These are phyloP conservation scores for Carex scoparia DNA, from an alignment of 176 grass and related monocot genomes.

Conservation along the genomic window DNA sequence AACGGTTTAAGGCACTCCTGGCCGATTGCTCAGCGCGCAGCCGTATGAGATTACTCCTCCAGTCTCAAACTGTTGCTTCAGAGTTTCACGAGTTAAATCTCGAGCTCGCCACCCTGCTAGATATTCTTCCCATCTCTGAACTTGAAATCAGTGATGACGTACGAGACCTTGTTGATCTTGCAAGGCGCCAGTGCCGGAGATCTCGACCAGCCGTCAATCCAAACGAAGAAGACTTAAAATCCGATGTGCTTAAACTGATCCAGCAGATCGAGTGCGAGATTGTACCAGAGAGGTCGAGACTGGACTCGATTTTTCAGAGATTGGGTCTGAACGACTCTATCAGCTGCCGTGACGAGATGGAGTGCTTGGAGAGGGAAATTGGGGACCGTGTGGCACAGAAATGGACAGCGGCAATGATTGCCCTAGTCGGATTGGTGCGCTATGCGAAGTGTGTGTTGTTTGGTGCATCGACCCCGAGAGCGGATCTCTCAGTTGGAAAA, in stretches of 20 bases:
- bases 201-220: conserved; percentile 30
- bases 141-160: conserved; percentile 64
- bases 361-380: conserved; percentile 75
- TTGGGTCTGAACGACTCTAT: conserved; percentile 55
- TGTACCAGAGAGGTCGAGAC: conserved; percentile 53
- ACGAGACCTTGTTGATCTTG: conserved; percentile 51
- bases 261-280: conserved; percentile 62
- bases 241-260: conserved; percentile 52
- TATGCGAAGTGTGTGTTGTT: conserved; percentile 91
- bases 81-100: conserved; percentile 58
- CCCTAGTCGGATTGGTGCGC: conserved; percentile 67
- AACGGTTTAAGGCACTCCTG: conserved; percentile 60
- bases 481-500: conserved; percentile 38
- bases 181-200: conserved; percentile 59
- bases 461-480: conserved; percentile 55
- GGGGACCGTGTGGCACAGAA: conserved; percentile 58
- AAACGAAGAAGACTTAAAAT: conserved; percentile 37
- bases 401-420: conserved; percentile 71
- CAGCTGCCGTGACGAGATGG: conserved; percentile 76
- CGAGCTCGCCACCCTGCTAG: conserved; percentile 78
- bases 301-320: conserved; percentile 49
- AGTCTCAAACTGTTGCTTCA: conserved; percentile 41
- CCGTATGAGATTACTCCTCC: conserved; percentile 62
- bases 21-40: conserved; percentile 63
- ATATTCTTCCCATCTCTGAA: conserved; percentile 63